These are phyloP conservation scores for Ailanthus altissimus DNA, from an alignment of 345 rosid genomes.

Conservation along the genomic window DNA sequence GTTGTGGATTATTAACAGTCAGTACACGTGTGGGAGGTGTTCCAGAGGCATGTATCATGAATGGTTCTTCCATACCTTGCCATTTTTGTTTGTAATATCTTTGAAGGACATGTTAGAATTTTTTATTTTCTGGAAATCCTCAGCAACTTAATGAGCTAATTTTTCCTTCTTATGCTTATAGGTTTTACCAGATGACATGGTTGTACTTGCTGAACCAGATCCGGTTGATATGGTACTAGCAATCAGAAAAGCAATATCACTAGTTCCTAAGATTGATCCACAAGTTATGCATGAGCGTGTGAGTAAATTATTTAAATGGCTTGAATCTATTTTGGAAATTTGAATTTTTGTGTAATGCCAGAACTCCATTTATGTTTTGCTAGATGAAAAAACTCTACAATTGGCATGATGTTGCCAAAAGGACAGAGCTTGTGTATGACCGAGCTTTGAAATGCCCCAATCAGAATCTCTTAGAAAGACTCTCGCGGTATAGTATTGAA, in stretches of 20 bases:
- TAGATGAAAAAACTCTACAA: constrained; percentile 83
- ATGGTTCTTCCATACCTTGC: neutral
- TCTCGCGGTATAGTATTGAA: constrained; percentile 54
- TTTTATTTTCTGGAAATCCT: constrained; percentile 16
- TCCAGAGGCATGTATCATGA: constrained; percentile 68
- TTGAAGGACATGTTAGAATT: neutral
- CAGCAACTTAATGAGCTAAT: neutral
- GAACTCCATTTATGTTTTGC: constrained; percentile 10
- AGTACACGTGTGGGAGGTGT: constrained; percentile 98
- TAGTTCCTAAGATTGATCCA: constrained; percentile 81
- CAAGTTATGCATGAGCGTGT: constrained; percentile 86
- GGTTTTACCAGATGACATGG: constrained; percentile 98
- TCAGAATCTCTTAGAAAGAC: constrained; percentile 59
- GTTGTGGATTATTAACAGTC: constrained; percentile 92
- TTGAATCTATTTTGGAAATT: neutral
- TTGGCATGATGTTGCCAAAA: constrained; percentile 95
- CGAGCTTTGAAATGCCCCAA: constrained; percentile 71
- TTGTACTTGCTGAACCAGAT: constrained; percentile 95
- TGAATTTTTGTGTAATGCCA: neutral
- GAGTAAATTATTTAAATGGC: constrained; percentile 27
- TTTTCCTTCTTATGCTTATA: constrained; percentile 25
- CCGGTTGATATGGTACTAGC: constrained; percentile 90
- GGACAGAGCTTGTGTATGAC: constrained; percentile 88
- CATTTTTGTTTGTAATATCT: neutral
- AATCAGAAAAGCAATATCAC: constrained; percentile 68